These are phyloP conservation scores for Pisolithus tinctorius DNA, from an alignment of 768 basidiomycete species.

Conservation along the genomic window DNA sequence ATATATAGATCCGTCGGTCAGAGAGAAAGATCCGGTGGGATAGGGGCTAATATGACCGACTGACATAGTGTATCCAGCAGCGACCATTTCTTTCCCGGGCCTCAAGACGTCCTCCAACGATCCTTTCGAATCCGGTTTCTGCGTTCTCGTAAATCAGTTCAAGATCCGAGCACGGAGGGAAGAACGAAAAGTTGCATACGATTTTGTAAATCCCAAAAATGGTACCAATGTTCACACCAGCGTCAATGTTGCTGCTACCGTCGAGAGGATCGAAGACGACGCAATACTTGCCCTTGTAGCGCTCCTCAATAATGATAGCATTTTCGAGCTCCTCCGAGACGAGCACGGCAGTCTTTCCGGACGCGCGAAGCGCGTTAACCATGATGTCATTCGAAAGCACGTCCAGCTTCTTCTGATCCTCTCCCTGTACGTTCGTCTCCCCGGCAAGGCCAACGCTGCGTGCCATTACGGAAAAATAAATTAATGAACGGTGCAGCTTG, in stretches of 20 bases:
- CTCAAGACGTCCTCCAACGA: conserved; percentile 81
- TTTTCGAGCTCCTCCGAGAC: conserved; percentile 95
- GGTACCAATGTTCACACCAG: conserved; percentile 96
- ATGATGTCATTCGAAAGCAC: conserved; percentile 99
- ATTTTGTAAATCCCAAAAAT: conserved; percentile 96
- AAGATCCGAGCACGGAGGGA: not conserved
- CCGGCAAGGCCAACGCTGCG: conserved; percentile 94
- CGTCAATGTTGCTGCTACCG: conserved; percentile 95
- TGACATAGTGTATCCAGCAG: conserved; percentile 95
- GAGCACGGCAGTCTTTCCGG: conserved; percentile 94
- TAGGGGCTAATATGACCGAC: conserved; percentile 17
- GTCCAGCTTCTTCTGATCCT: conserved; percentile 99
- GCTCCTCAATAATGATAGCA: conserved; percentile 82
- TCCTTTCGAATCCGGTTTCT: conserved; percentile 77
- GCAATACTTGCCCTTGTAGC: conserved; percentile 82
- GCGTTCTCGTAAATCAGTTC: conserved; percentile 3
- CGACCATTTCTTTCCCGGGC: conserved; percentile 95
- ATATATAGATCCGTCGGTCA: conserved; percentile 9
- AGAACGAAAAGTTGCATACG: conserved; percentile 40
- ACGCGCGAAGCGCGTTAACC: conserved; percentile 93
- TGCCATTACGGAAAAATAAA: not conserved
- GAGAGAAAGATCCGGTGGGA: not conserved
- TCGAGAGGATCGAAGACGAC: conserved; percentile 98
- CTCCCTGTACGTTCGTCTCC: conserved; percentile 94
- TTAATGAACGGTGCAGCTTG: not conserved